Conservation (phyloP, 192 early-diverging fungal species). For the Podila epicladia region DNA sequence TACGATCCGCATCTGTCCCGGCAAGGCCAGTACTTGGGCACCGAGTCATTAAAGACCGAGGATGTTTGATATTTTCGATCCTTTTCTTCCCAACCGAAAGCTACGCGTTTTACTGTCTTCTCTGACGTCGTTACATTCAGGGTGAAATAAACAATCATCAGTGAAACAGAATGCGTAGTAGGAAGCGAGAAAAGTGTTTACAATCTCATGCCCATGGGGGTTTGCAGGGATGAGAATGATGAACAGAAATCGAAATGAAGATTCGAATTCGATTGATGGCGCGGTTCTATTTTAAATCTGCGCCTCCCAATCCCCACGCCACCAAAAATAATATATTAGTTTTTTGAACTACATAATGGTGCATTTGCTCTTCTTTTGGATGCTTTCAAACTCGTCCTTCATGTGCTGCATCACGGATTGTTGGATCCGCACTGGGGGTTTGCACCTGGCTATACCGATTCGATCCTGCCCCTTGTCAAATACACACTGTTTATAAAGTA, state of each 20-base stretch:
- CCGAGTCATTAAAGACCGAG: slow-evolving; percentile 55
- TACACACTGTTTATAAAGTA: slow-evolving; percentile 14
- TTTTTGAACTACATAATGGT: not conserved
- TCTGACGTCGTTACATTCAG: not conserved
- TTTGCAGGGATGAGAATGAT: no score
- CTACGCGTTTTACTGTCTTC: not conserved
- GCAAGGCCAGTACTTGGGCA: slow-evolving; percentile 56
- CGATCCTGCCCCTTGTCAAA: slow-evolving; percentile 40
- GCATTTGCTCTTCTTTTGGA: not conserved
- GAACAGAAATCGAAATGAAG: no score
- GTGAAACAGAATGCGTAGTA: not conserved
- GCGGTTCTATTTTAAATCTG: no score
- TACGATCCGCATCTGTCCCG: slow-evolving; percentile 57
- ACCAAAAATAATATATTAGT: not conserved
- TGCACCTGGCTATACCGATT: slow-evolving; percentile 42
- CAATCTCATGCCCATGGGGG: not conserved
- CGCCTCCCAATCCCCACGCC: not conserved
- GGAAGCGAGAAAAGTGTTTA: not conserved
- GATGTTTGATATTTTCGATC: slow-evolving; percentile 9
- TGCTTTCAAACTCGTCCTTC: slow-evolving; percentile 20
- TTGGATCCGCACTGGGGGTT: slow-evolving; percentile 14
- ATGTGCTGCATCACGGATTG: slow-evolving; percentile 16
- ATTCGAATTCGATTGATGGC: no score
- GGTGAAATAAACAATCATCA: slow-evolving; percentile 6
- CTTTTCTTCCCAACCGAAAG: not conserved